Evolutionary conservation across 2,329 filamentous ascomycete species (phyloP).

Genomic region (Ploettnerulaceae sp.): DNA sequence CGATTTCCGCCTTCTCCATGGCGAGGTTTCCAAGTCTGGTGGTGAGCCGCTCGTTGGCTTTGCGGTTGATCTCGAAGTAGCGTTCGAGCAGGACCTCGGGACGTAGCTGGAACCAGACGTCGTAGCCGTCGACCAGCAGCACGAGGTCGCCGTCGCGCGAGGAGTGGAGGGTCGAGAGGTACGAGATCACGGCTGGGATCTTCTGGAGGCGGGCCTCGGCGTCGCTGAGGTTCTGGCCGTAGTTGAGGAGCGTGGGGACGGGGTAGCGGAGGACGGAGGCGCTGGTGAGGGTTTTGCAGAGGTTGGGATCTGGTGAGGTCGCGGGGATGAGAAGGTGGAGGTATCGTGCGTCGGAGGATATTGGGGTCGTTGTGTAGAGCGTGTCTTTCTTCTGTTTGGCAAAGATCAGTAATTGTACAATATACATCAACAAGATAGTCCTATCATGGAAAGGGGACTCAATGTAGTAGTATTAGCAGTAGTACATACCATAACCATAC

Average conservation of each 20-base stretch:
- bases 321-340: slow-evolving; percentile 52
- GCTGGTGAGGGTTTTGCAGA: slow-evolving; percentile 53
- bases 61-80: slow-evolving; percentile 38
- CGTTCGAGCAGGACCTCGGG: slow-evolving; percentile 50
- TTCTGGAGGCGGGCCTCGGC: neutral
- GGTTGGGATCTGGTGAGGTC: slow-evolving; percentile 38
- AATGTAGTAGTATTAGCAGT: no score
- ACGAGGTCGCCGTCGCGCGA: slow-evolving; percentile 50
- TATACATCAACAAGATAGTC: no score
- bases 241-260: slow-evolving; percentile 50
- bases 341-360: neutral
- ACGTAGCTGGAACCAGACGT: slow-evolving; percentile 53
- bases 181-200: neutral
- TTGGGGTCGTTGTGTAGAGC: no score
- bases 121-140: slow-evolving; percentile 43
- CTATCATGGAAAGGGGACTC: no score
- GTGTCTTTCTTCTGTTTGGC: no score
- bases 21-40: neutral
- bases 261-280: slow-evolving; percentile 56
- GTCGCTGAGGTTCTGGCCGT: slow-evolving; percentile 16
- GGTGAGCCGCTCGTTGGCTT: neutral
- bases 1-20: neutral
- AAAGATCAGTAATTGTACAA: no score
- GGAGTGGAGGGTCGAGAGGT: slow-evolving; percentile 16
- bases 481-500: no score